phyloP scores from a whole-genome alignment of 2,329 filamentous ascomycete species.

The Akanthomyces muscarius region DNA sequence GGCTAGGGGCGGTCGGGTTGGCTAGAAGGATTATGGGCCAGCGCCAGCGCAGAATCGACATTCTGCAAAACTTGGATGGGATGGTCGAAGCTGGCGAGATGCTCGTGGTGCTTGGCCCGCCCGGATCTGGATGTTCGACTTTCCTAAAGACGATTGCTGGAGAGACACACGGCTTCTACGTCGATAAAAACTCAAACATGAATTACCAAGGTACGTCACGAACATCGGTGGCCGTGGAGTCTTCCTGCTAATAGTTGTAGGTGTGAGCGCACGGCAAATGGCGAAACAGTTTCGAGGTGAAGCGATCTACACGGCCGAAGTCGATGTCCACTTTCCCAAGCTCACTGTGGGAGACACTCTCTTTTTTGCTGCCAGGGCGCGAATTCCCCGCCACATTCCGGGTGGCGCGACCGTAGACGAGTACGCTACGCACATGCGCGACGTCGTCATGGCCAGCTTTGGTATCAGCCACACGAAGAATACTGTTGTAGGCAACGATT shows the following conservation, averaged over 20 bases:
- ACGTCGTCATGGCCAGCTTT: slow-evolving; percentile 51
- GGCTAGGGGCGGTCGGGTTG: slow-evolving; percentile 29
- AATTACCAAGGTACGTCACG: too few species aligned
- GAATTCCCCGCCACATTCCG: slow-evolving; percentile 46
- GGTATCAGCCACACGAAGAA: slow-evolving; percentile 50
- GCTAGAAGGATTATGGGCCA: not conserved
- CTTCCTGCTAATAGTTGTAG: too few species aligned
- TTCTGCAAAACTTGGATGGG: too few species aligned
- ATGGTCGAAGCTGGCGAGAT: slow-evolving; percentile 55
- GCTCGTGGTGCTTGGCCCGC: slow-evolving; percentile 52
- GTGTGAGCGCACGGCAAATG: too few species aligned
- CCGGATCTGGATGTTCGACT: slow-evolving; percentile 54
- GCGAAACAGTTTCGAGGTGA: too few species aligned
- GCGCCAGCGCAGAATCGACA: not conserved
- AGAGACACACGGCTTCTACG: slow-evolving; percentile 58
- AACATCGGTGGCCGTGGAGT: too few species aligned
- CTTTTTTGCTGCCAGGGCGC: too few species aligned
- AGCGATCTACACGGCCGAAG: too few species aligned
- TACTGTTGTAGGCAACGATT: slow-evolving; percentile 50
- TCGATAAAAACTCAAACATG: slow-evolving; percentile 54
- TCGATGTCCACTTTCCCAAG: too few species aligned
- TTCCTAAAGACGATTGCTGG: slow-evolving; percentile 52
- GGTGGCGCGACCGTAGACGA: too few species aligned
- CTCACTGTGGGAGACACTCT: too few species aligned
- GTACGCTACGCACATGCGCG: too few species aligned